phyloP scores from a whole-genome alignment of 176 grass and related monocot genomes.

The Musa itinerans region DNA sequence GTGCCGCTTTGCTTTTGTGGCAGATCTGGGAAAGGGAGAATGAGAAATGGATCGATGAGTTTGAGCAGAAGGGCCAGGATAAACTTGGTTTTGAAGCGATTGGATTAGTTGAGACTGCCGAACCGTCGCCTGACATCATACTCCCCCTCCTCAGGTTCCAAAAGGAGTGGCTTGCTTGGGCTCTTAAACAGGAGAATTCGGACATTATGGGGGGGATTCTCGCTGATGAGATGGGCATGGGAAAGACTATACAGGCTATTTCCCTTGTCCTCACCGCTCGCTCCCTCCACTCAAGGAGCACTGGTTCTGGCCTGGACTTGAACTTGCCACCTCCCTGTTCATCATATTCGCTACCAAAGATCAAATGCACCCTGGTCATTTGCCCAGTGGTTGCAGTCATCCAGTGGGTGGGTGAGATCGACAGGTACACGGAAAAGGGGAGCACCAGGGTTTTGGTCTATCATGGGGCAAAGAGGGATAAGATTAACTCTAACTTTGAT shows the following conservation, averaged over 20 bases:
- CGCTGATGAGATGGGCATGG: conserved; percentile 98
- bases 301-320: neutral
- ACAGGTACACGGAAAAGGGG: conserved; percentile 47
- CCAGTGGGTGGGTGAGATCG: conserved; percentile 84
- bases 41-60: conserved; percentile 39
- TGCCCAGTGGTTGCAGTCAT: conserved; percentile 82
- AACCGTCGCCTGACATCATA: conserved; percentile 46
- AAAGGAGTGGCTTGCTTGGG: conserved; percentile 93
- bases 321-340: conserved; percentile 1
- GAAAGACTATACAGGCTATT: conserved; percentile 97
- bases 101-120: conserved; percentile 7
- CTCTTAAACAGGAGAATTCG: conserved; percentile 64
- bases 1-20: conserved; percentile 34
- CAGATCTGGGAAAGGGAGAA: conserved; percentile 53
- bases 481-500: conserved; percentile 32
- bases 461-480: conserved; percentile 36
- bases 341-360: neutral
- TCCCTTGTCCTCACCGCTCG: conserved; percentile 70
- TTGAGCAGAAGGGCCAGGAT: neutral
- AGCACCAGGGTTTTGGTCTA: conserved; percentile 46
- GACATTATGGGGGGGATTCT: conserved; percentile 58
- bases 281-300: neutral
- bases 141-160: conserved; percentile 81
- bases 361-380: conserved; percentile 62
- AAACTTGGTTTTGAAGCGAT: neutral